phyloP scores from a whole-genome alignment of 2,329 filamentous ascomycete genomes.

The Colletotrichum filicis region DNA sequence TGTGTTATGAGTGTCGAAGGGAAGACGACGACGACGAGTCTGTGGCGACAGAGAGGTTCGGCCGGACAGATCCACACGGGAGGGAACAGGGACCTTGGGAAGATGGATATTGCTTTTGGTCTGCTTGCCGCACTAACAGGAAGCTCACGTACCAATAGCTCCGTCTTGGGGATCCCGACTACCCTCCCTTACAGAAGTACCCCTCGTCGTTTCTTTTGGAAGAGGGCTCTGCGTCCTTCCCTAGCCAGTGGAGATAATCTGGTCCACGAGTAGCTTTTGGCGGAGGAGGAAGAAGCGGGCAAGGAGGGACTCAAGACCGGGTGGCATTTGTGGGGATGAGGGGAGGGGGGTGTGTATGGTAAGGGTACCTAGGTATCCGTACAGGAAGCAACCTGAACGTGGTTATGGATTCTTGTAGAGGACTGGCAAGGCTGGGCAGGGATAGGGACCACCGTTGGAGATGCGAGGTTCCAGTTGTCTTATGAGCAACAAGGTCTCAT shows the following conservation, averaged over 20 bases:
- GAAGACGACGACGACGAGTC: constrained; percentile 21
- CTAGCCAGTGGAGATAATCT: constrained; percentile 21
- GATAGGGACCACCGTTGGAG: constrained; percentile 34
- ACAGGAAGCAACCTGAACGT: neutral
- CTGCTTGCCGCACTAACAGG: constrained; percentile 36
- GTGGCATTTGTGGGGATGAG: constrained; percentile 37
- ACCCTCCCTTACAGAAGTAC: constrained; percentile 37
- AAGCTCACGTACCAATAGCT: constrained; percentile 37
- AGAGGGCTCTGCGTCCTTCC: constrained; percentile 27
- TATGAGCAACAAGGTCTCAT: constrained; percentile 35
- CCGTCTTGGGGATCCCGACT: constrained; percentile 25
- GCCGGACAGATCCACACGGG: constrained; percentile 30
- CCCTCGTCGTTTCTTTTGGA: constrained; percentile 37
- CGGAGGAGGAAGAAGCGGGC: constrained; percentile 25
- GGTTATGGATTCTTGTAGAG: neutral
- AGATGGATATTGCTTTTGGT: constrained; percentile 35
- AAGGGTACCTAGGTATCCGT: neutral
- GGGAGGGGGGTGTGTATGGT: neutral
- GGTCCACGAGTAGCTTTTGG: constrained; percentile 31
- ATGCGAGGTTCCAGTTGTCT: constrained; percentile 37
- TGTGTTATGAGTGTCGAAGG: constrained; percentile 25
- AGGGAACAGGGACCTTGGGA: constrained; percentile 32
- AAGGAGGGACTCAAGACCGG: constrained; percentile 22
- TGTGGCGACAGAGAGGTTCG: constrained; percentile 31
- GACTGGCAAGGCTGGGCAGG: constrained; percentile 21